Evolutionary conservation across 495 filamentous ascomycete species (phyloP).

Genomic region (Penicillium waksmanii): DNA sequence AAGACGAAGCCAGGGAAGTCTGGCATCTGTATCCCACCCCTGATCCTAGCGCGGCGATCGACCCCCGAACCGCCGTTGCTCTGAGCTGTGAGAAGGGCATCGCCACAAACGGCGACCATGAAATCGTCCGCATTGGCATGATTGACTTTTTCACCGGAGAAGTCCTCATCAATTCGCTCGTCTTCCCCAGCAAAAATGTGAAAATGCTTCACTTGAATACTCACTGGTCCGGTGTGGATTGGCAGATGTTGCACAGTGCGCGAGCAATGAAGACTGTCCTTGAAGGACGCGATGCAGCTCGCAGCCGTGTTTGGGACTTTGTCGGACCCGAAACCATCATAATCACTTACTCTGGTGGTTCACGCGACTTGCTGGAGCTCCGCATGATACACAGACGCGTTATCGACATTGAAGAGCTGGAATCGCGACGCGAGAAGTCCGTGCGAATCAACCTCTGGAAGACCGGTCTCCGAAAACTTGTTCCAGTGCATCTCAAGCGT

Average conservation of each 20-base stretch:
- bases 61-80: conserved; percentile 35
- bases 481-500: conserved; percentile 28
- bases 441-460: not conserved
- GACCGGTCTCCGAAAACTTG: conserved; percentile 35
- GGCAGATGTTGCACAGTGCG: conserved; percentile 27
- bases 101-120: conserved; percentile 25
- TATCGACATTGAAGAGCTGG: conserved; percentile 35
- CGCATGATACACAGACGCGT: conserved; percentile 30
- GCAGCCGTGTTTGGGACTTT: conserved; percentile 35
- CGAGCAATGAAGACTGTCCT: conserved; percentile 19
- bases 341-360: conserved; percentile 32
- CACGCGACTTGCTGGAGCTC: conserved; percentile 33
- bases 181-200: conserved; percentile 32
- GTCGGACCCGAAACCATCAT: conserved; percentile 41
- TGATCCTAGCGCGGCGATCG: not conserved
- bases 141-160: conserved; percentile 50
- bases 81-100: conserved; percentile 58
- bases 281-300: conserved; percentile 34
- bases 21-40: not conserved
- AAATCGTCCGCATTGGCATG: conserved; percentile 46
- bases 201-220: conserved; percentile 45
- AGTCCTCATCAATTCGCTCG: conserved; percentile 46
- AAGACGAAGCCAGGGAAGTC: no score
- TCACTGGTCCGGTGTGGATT: conserved; percentile 40
- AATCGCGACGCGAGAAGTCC: conserved; percentile 4